Evolutionary conservation across 352 stramenopile genomes (phyloP).

Genomic region (Blastocystis sp.): DNA sequence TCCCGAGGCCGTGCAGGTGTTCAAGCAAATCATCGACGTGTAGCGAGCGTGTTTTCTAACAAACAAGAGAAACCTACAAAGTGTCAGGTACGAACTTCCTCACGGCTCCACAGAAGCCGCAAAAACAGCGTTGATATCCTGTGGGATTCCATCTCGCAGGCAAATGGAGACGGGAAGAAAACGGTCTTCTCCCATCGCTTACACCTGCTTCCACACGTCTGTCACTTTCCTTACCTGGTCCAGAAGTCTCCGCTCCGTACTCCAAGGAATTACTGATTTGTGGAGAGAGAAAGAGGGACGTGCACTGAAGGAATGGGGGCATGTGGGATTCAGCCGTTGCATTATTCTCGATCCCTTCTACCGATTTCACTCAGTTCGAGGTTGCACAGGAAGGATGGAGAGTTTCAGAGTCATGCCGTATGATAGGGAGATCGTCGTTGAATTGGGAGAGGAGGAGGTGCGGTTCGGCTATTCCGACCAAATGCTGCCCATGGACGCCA

Average conservation of each 20-base stretch:
- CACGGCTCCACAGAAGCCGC: slow-evolving; percentile 47
- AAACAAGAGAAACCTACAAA: slow-evolving; percentile 22
- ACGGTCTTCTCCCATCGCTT: slow-evolving; percentile 37
- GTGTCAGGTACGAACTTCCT: slow-evolving; percentile 69
- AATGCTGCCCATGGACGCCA: not conserved
- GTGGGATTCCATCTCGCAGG: slow-evolving; percentile 32
- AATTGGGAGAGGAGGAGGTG: not conserved
- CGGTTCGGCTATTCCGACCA: slow-evolving; percentile 1
- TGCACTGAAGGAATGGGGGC: not conserved
- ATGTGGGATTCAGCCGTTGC: not conserved
- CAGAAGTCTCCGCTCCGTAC: not conserved
- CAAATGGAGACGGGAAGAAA: slow-evolving; percentile 49
- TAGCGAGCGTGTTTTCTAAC: slow-evolving; percentile 25
- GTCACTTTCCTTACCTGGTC: not conserved
- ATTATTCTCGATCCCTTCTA: too few species aligned
- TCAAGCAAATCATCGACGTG: slow-evolving; percentile 40
- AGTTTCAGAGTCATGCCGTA: slow-evolving; percentile 2
- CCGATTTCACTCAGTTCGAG: too few species aligned
- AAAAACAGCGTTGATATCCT: slow-evolving; percentile 69
- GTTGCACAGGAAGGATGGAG: not conserved
- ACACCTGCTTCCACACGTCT: slow-evolving; percentile 9
- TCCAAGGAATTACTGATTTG: not conserved
- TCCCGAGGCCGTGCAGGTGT: slow-evolving; percentile 29
- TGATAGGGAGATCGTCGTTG: slow-evolving; percentile 21
- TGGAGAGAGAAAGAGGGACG: not conserved